Evolutionary conservation across 2,329 filamentous ascomycete genomes (phyloP).

Genomic region (Coniochaeta prunicola): DNA sequence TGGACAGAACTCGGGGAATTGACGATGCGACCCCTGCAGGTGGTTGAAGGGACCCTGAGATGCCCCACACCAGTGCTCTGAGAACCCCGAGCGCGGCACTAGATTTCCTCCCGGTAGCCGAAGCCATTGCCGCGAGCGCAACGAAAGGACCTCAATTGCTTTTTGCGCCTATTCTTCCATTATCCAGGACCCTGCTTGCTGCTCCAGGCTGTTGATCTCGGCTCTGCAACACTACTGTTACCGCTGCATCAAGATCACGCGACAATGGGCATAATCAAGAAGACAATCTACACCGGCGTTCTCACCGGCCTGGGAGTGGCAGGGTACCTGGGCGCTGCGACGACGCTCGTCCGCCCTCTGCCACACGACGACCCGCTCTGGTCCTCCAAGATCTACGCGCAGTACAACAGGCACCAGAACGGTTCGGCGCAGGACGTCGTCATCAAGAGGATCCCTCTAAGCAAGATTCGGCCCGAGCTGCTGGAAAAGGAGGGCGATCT

Average conservation of each 20-base stretch:
- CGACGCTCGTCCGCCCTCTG: slow-evolving; percentile 49
- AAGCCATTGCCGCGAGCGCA: too few species aligned
- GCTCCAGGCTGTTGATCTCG: too few species aligned
- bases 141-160: background rate
- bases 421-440: slow-evolving; percentile 58
- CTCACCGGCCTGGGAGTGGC: slow-evolving; percentile 44
- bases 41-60: background rate
- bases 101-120: background rate
- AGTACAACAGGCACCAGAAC: slow-evolving; percentile 56
- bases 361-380: slow-evolving; percentile 54
- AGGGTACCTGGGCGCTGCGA: slow-evolving; percentile 45
- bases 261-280: slow-evolving; percentile 48
- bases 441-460: slow-evolving; percentile 54
- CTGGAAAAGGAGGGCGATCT: slow-evolving; percentile 51
- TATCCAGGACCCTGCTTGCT: too few species aligned
- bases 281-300: slow-evolving; percentile 36
- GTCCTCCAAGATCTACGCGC: slow-evolving; percentile 46
- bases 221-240: background rate
- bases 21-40: background rate
- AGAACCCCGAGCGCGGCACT: background rate
- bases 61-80: too few species aligned
- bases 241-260: background rate
- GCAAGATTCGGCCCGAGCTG: slow-evolving; percentile 57
- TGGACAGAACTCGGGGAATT: too few species aligned
- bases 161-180: too few species aligned